These are phyloP conservation scores for Acacia pycnantha DNA, from an alignment of 331 rosid genomes.

Conservation along the genomic window DNA sequence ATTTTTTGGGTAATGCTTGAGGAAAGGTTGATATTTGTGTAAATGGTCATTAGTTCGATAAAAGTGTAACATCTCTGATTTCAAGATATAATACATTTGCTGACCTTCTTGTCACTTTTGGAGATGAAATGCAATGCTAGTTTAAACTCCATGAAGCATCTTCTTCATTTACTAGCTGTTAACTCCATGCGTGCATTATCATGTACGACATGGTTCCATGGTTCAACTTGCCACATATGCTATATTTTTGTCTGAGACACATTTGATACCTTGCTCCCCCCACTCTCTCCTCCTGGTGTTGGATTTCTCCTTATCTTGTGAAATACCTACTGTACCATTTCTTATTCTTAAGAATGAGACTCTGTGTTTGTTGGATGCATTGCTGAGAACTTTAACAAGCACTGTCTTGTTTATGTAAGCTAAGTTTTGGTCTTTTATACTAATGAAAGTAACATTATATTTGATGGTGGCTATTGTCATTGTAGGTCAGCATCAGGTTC, in stretches of 20 bases:
- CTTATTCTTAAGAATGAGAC: background rate
- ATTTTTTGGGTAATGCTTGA: background rate
- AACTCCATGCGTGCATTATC: background rate
- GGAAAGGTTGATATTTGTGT: background rate
- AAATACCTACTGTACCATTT: background rate
- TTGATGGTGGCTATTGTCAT: conserved; percentile 30
- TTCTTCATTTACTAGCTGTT: background rate
- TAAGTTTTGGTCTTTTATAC: conserved; percentile 10
- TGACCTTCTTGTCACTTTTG: background rate
- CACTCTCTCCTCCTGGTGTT: too few species aligned
- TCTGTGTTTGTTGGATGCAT: background rate
- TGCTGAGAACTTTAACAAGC: background rate
- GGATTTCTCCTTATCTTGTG: background rate
- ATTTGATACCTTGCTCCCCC: background rate
- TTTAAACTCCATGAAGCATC: background rate
- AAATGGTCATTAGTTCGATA: background rate
- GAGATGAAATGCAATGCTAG: background rate
- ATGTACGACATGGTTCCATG: background rate
- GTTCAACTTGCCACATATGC: background rate
- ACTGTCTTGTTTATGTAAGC: background rate
- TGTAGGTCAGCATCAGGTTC: conserved; percentile 67
- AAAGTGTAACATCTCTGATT: background rate
- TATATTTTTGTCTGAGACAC: background rate
- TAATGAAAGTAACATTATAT: conserved; percentile 6
- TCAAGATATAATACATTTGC: background rate